phyloP scores from a whole-genome alignment of 129 eudicot species.

The Scalesia atractyloides region DNA sequence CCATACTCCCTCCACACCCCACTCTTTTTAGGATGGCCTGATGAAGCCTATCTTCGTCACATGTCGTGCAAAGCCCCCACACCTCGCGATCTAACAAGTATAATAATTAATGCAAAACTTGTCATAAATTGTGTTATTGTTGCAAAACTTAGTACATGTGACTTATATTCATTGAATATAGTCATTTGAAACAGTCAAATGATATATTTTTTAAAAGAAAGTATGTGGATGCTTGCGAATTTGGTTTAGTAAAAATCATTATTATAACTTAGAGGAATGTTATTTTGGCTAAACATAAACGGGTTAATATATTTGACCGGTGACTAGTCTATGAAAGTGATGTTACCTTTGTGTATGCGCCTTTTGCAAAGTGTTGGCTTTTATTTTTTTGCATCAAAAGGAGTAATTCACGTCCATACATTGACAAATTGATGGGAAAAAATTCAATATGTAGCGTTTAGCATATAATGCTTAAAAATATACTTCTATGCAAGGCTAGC shows the following conservation, averaged over 20 bases:
- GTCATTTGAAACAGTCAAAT: background rate
- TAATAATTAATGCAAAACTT: background rate
- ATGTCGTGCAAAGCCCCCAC: too few species aligned
- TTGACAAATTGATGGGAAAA: conserved; percentile 27
- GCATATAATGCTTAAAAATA: conserved; percentile 33
- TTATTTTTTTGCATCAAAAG: conserved; percentile 66
- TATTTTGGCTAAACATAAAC: background rate
- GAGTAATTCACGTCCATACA: conserved; percentile 42
- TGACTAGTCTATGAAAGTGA: conserved; percentile 50
- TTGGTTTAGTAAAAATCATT: background rate
- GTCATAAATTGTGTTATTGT: background rate
- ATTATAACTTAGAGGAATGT: conserved; percentile 5
- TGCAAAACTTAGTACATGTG: background rate
- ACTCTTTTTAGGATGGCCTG: too few species aligned
- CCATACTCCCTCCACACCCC: too few species aligned
- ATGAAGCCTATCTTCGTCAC: too few species aligned
- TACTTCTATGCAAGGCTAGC: background rate
- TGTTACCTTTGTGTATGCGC: conserved; percentile 60
- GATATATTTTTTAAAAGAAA: background rate
- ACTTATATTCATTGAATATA: too few species aligned
- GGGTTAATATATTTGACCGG: conserved; percentile 39
- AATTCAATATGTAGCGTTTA: conserved; percentile 27
- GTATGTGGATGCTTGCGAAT: background rate
- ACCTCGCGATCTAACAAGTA: too few species aligned
- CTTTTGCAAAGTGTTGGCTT: conserved; percentile 48